Conservation (phyloP, 192 early-diverging fungal genomes). For the Haplosporangium gracile region DNA sequence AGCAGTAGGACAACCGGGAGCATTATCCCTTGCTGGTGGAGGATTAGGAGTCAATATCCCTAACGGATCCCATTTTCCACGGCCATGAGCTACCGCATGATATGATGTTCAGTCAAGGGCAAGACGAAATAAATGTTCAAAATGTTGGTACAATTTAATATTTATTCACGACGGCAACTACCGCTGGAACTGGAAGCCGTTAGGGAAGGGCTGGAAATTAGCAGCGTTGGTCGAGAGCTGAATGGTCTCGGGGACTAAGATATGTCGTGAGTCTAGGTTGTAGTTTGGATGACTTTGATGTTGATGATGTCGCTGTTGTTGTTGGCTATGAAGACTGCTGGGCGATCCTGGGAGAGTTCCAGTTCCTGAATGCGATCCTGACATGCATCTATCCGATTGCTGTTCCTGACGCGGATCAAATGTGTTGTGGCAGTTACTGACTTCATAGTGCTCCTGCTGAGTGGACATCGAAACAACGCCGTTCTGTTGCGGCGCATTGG, state of each 20-base stretch:
- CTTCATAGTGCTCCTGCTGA: neutral
- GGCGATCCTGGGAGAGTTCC: neutral
- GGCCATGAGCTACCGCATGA: neutral
- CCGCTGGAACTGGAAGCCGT: constrained; percentile 43
- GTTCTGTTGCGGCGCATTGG: neutral
- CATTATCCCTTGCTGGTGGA: neutral
- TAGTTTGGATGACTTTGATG: neutral
- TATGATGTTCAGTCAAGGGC: neutral
- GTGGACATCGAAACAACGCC: neutral
- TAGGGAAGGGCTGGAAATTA: constrained; percentile 41
- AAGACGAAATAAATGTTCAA: neutral
- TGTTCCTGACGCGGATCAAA: neutral
- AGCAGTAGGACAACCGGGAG: neutral
- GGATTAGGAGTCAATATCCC: neutral
- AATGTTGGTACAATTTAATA: neutral
- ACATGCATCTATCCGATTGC: neutral
- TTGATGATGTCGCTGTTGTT: neutral
- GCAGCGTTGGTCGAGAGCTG: constrained; percentile 42
- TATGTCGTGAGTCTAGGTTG: constrained; percentile 10
- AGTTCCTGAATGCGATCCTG: neutral
- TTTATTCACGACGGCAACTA: neutral
- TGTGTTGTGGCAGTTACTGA: neutral
- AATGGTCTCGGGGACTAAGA: constrained; percentile 42
- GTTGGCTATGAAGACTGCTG: neutral
- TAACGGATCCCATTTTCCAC: neutral